These are phyloP conservation scores for Sclerotinia nivalis DNA, from an alignment of 2,329 filamentous ascomycete species.

Conservation along the genomic window DNA sequence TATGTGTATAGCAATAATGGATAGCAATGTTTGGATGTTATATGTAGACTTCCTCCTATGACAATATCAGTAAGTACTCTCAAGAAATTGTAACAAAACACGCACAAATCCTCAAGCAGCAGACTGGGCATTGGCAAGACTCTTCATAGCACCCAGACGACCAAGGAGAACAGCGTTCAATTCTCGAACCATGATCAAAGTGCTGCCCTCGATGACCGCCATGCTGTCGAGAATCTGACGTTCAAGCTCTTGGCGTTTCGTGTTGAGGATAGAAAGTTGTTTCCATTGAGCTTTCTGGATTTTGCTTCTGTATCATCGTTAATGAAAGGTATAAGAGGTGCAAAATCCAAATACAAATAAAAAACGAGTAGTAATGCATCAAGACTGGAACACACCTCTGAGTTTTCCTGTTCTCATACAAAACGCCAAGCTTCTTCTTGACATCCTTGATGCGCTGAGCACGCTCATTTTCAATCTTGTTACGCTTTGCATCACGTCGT, in stretches of 20 bases:
- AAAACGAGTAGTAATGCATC: not conserved
- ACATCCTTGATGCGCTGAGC: constrained; percentile 34
- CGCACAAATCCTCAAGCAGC: not conserved
- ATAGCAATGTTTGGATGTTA: constrained; percentile 28
- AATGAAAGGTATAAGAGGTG: not conserved
- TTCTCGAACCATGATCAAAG: constrained; percentile 34
- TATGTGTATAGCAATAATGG: constrained; percentile 33
- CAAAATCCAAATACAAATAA: not conserved
- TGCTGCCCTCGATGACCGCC: constrained; percentile 33
- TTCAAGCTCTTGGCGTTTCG: constrained; percentile 36
- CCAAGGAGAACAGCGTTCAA: constrained; percentile 34
- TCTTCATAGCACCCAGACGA: constrained; percentile 34
- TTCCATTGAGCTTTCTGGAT: constrained; percentile 32
- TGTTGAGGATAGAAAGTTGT: constrained; percentile 36
- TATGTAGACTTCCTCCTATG: not conserved
- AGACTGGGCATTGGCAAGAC: not conserved
- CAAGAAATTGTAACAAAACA: not conserved
- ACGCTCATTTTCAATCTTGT: constrained; percentile 34
- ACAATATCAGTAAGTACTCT: not conserved
- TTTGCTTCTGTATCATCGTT: constrained; percentile 29
- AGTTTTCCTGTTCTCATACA: constrained; percentile 32
- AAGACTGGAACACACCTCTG: constrained; percentile 34
- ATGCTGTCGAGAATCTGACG: constrained; percentile 36
- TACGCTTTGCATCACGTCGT: constrained; percentile 37
- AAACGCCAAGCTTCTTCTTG: constrained; percentile 31